Evolutionary conservation across 2,329 filamentous ascomycete genomes (phyloP).

Genomic region (Monilinia vaccinii-corymbosi): DNA sequence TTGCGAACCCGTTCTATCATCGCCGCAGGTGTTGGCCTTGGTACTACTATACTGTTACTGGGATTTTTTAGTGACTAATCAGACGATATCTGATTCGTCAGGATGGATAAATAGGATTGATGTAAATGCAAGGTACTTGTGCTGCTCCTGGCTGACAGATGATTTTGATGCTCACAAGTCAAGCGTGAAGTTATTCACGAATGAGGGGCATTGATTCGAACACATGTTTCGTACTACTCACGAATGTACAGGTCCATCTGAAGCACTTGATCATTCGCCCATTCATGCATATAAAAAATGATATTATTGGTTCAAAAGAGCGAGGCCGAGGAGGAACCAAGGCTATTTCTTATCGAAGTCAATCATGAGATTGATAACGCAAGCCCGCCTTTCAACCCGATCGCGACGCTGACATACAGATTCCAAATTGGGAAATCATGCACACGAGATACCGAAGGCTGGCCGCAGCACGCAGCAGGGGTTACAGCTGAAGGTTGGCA

Average conservation of each 20-base stretch:
- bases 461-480: neutral
- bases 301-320: neutral
- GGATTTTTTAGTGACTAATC: neutral
- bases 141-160: neutral
- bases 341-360: neutral
- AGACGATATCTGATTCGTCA: neutral
- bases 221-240: neutral
- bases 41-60: neutral
- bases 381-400: neutral
- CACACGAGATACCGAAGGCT: neutral
- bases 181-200: neutral
- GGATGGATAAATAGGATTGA: neutral
- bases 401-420: neutral
- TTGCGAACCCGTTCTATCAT: slow-evolving; percentile 1
- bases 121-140: neutral
- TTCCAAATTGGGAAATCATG: neutral
- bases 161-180: neutral
- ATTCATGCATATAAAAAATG: neutral
- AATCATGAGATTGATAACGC: neutral
- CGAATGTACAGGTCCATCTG: neutral
- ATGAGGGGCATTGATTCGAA: neutral
- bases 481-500: neutral
- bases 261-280: neutral
- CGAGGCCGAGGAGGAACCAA: neutral
- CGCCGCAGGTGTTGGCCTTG: neutral